Conservation (phyloP, 1,284 basidiomycete species). For the Marasmius fiardii region DNA sequence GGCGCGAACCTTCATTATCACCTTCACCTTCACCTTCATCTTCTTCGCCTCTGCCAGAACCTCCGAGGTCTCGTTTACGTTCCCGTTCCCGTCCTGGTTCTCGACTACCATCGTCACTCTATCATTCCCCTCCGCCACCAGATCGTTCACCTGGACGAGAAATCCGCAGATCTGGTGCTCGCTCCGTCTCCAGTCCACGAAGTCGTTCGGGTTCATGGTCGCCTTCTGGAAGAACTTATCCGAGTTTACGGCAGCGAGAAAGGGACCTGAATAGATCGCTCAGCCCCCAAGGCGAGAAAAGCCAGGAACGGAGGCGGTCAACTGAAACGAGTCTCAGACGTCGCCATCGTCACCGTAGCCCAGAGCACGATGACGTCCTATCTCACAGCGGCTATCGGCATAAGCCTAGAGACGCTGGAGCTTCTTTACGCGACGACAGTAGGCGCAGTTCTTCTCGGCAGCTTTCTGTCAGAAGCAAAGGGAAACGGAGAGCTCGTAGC, state of each 20-base stretch:
- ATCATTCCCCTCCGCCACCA: neutral
- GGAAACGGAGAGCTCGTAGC: neutral
- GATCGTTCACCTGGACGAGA: neutral
- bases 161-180: slow-evolving; percentile 12
- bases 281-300: neutral
- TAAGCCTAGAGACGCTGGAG: neutral
- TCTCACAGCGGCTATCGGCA: no score
- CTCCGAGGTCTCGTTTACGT: neutral
- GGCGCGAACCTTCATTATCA: slow-evolving; percentile 33
- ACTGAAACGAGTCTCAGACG: neutral
- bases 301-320: neutral
- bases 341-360: neutral
- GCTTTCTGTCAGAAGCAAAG: slow-evolving; percentile 4
- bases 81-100: neutral
- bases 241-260: neutral
- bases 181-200: neutral
- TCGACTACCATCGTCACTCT: neutral
- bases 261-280: neutral
- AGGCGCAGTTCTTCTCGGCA: neutral
- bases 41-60: slow-evolving; percentile 14
- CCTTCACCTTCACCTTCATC: slow-evolving; percentile 22
- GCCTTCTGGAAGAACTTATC: slow-evolving; percentile 14
- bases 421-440: neutral
- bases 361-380: neutral
- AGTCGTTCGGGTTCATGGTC: slow-evolving; percentile 19